Conservation (phyloP, 2,329 filamentous ascomycete species). For the Fusarium tricinctum region DNA sequence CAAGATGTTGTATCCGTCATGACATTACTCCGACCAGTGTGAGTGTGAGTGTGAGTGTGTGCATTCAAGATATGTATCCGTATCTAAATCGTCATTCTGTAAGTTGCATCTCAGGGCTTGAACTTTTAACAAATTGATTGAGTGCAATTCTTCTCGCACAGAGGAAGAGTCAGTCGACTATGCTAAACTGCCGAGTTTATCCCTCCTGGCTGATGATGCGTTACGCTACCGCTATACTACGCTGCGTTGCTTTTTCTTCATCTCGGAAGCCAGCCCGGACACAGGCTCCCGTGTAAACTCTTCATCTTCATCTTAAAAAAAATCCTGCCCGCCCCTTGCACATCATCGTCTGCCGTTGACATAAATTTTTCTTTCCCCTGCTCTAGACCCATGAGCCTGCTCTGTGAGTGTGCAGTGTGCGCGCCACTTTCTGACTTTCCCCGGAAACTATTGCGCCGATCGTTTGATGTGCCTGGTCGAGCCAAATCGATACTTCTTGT, state of each 20-base stretch:
- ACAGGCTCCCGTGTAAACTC: slow-evolving; percentile 27
- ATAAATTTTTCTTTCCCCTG: slow-evolving; percentile 31
- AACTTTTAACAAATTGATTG: slow-evolving; percentile 26
- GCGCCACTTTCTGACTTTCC: slow-evolving; percentile 47
- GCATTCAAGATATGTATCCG: too few species aligned
- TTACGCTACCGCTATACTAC: not conserved
- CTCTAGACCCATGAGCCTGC: slow-evolving; percentile 35
- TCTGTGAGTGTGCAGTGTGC: slow-evolving; percentile 27
- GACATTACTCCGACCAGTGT: not conserved
- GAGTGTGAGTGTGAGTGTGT: too few species aligned
- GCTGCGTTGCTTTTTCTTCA: slow-evolving; percentile 32
- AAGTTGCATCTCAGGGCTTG: not conserved
- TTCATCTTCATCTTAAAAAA: slow-evolving; percentile 44
- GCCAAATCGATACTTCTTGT: slow-evolving; percentile 45
- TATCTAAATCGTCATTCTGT: slow-evolving; percentile 10
- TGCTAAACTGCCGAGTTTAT: slow-evolving; percentile 18
- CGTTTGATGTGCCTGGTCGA: slow-evolving; percentile 47
- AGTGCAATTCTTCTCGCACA: slow-evolving; percentile 8
- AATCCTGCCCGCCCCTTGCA: slow-evolving; percentile 33
- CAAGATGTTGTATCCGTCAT: slow-evolving; percentile 5
- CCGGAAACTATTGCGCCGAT: slow-evolving; percentile 49
- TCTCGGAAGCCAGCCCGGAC: slow-evolving; percentile 24
- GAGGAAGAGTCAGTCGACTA: slow-evolving; percentile 3
- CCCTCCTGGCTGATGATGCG: slow-evolving; percentile 12
- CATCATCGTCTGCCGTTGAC: slow-evolving; percentile 27